Conservation (phyloP, 352 stramenopile genomes). For the Phytopythium oedochilum region DNA sequence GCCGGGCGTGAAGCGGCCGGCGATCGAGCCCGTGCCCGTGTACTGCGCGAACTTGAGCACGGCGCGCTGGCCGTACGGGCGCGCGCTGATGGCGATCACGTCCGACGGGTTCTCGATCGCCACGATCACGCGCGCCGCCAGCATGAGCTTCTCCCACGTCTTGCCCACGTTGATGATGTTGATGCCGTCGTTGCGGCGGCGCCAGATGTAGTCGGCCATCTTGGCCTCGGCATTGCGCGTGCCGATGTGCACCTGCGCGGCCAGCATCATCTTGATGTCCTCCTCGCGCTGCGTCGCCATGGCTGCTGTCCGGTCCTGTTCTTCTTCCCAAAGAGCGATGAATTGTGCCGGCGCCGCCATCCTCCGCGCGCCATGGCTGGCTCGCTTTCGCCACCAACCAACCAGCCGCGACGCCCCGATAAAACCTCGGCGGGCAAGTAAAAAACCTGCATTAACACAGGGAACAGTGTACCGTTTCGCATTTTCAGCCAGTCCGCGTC, state of each 20-base stretch:
- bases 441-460: too few species aligned
- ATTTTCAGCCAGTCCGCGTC: too few species aligned
- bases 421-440: too few species aligned
- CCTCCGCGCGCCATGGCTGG: neutral
- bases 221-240: slow-evolving; percentile 98
- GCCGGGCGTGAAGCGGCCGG: slow-evolving; percentile 98
- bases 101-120: slow-evolving; percentile 99
- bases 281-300: slow-evolving; percentile 94
- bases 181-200: slow-evolving; percentile 97
- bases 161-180: slow-evolving; percentile 99
- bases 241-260: slow-evolving; percentile 98
- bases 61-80: slow-evolving; percentile 98
- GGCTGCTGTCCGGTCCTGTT: slow-evolving; percentile 37
- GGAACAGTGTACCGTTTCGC: too few species aligned
- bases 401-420: slow-evolving; percentile 6
- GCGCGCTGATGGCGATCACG: slow-evolving; percentile 98
- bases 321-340: slow-evolving; percentile 40
- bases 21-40: slow-evolving; percentile 97
- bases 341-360: slow-evolving; percentile 16
- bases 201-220: slow-evolving; percentile 99
- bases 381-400: too few species aligned
- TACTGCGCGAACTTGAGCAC: slow-evolving; percentile 99
- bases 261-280: slow-evolving; percentile 99
- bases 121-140: slow-evolving; percentile 99
- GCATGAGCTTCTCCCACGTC: slow-evolving; percentile 99